These are phyloP conservation scores for Candida qinlingensis DNA, from an alignment of 805 yeast species.

Conservation along the genomic window DNA sequence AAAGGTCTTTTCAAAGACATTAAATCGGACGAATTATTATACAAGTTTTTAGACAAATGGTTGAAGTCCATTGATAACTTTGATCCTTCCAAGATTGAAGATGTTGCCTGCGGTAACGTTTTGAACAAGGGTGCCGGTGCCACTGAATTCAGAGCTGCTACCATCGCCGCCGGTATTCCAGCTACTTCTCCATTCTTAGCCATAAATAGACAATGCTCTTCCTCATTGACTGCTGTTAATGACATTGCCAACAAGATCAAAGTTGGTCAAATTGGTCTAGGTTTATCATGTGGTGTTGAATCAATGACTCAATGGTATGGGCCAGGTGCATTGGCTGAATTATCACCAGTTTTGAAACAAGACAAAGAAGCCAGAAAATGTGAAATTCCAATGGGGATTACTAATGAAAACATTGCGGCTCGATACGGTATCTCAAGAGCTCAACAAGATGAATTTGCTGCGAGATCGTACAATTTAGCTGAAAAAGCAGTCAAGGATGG, in stretches of 20 bases:
- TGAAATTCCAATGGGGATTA: slow-evolving; percentile 92
- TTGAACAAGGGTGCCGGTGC: slow-evolving; percentile 93
- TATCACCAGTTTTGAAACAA: slow-evolving; percentile 44
- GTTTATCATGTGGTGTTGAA: slow-evolving; percentile 90
- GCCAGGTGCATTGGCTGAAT: slow-evolving; percentile 63
- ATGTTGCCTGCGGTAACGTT: slow-evolving; percentile 87
- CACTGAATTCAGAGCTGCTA: slow-evolving; percentile 89
- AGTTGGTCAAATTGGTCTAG: slow-evolving; percentile 85
- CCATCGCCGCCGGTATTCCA: slow-evolving; percentile 88
- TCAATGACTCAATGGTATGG: slow-evolving; percentile 90
- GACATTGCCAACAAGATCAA: slow-evolving; percentile 85
- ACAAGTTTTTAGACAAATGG: slow-evolving; percentile 57
- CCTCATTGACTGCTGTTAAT: slow-evolving; percentile 86
- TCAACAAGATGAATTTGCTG: slow-evolving; percentile 87
- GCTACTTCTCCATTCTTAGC: slow-evolving; percentile 73
- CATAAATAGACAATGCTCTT: slow-evolving; percentile 90
- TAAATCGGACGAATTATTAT: slow-evolving; percentile 72
- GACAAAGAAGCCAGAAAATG: slow-evolving; percentile 60
- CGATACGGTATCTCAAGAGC: slow-evolving; percentile 59
- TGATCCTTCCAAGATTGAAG: slow-evolving; percentile 63
- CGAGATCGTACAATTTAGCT: slow-evolving; percentile 81
- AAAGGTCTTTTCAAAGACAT: slow-evolving; percentile 82
- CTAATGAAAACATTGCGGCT: slow-evolving; percentile 84
- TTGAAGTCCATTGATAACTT: slow-evolving; percentile 43
- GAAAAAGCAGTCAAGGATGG: slow-evolving; percentile 66